Base-by-base conservation (phyloP, 176 grass and related monocot genomes). In the Aechmea fasciata region DNA sequence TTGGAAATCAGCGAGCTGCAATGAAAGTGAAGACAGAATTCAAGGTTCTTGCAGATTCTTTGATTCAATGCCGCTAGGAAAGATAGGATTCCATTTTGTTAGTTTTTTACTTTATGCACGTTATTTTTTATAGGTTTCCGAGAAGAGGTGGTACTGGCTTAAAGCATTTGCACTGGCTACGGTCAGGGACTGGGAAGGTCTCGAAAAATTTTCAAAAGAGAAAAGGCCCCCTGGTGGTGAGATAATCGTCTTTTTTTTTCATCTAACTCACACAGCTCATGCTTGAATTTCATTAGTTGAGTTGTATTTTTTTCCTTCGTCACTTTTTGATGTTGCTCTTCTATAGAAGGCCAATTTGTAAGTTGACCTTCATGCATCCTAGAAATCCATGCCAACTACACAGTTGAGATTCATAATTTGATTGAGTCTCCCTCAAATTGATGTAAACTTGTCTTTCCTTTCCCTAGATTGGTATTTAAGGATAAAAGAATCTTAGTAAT, bases 81-180 rank as follows among this genome's bases (percentile, higher is more conserved):
- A 61, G 15, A 61, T 22, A 61, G 33, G 33, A 41, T 61, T 2
- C 55, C 13, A n/a, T 48, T n/a, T 62, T 9, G 18, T 69, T 61
- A 5, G 17, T 69, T 3, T 61, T 54, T 54, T 62, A 26, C 49
- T 48, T 17, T 57, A 55, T 26, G 19, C 4, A 62, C 67, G 11
- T 1, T 0, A 49, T 25, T 62, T 69, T 65, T 65, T 74, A 23
- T 51, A 99, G 94, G 87, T 99, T 83, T 91, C 94, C 82, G 94
- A 99, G 81, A 99, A 99, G 75, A 90, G 94, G 71, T 99, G 90
- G 94, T 99, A 99, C 78, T 93, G 87, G 94, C 82, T 99, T 52
- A 99, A 99, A 83, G 79, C 94, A 24, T 99, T 88, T 80, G 94
- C 94, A 77, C 77, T 99, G 49, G 87, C 94, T 75, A 99, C 94